phyloP scores from a whole-genome alignment of 2,329 filamentous ascomycete species.

The Diaporthe citrichinensis region DNA sequence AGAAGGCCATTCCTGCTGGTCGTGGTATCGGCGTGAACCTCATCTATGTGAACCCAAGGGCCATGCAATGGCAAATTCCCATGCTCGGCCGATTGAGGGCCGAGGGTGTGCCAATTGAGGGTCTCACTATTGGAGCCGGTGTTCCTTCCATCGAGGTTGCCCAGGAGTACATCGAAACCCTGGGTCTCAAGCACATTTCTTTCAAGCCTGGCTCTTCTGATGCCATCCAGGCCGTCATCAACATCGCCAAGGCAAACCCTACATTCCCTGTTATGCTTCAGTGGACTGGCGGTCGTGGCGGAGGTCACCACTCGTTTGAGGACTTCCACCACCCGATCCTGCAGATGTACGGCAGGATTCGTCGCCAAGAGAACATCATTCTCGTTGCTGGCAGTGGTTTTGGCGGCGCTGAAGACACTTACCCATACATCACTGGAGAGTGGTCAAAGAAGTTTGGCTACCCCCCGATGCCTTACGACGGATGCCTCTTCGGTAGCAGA shows the following conservation, averaged over 20 bases:
- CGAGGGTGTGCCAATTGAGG: constrained; percentile 91
- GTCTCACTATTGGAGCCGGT: constrained; percentile 92
- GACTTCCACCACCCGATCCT: constrained; percentile 95
- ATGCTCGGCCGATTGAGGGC: constrained; percentile 83
- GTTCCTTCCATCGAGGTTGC: constrained; percentile 95
- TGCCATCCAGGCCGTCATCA: constrained; percentile 89
- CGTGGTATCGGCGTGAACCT: constrained; percentile 91
- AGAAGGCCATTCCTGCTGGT: constrained; percentile 85
- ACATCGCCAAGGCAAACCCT: constrained; percentile 94
- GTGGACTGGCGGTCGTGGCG: constrained; percentile 95
- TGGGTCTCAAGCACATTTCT: constrained; percentile 91
- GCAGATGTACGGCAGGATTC: constrained; percentile 90
- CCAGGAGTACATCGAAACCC: constrained; percentile 92
- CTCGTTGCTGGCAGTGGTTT: constrained; percentile 93
- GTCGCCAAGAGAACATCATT: constrained; percentile 88
- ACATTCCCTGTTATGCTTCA: constrained; percentile 93
- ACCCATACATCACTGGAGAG: constrained; percentile 89
- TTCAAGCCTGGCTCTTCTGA: constrained; percentile 95
- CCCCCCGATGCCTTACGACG: constrained; percentile 94
- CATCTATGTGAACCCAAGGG: constrained; percentile 90
- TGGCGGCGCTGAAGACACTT: constrained; percentile 89
- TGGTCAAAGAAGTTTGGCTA: constrained; percentile 93
- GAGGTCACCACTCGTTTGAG: constrained; percentile 94
- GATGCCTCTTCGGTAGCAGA: constrained; percentile 89
- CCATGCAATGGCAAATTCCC: constrained; percentile 94